Evolutionary conservation across 1,284 basidiomycete species (phyloP), one percentile per base, ranked within the genome.

Genomic region (Rhodofomes roseus): DNA sequence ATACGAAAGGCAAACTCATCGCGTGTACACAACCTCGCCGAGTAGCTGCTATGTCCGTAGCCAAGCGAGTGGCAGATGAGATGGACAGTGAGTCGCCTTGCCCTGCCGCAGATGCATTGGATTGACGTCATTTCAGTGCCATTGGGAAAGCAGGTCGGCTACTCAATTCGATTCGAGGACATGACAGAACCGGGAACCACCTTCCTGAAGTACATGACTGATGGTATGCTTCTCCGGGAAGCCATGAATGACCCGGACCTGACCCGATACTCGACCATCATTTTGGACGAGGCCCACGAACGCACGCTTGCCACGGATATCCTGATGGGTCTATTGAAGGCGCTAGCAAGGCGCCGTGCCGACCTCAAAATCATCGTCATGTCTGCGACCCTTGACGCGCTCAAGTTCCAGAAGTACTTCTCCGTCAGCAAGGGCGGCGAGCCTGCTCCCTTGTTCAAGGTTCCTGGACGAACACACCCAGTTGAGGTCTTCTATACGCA

Each of bases 361-460:
- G 96, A 98, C 71, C 86, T 99, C 66, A 99, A 98, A 78, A 90
- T 99, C 70, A 95, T 99, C 61, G 82, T 99, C 80, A 99, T 99
- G 97, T 95, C 92, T 46, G 97, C 97, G 37, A 99, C 97, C 1
- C 87, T 99, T 36, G 96, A 99, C 70, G 94, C 96, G 0, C 82
- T 91, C 70, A 99, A 99, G 75, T 99, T 99, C 77, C 94, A 96
- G 73, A 93, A 89, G 69, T 99, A 98, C 80, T 99, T 98, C 73
- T 87, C 86, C 59, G 77, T 92, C 62, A 76, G 78, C 2, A 77
- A 78, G 6, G 62, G 72, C 2, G 71, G 66, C 8, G 66, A 69
- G 27, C 69, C 75, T 1, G 96, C 95, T 0, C 96, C 96, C 0
- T 77, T 98, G 14, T 93, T 99, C 79, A 95, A 96, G 71, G 95